Base-by-base conservation (phyloP, 805 yeast genomes). In the Wickerhamiella kurtzmanii region DNA sequence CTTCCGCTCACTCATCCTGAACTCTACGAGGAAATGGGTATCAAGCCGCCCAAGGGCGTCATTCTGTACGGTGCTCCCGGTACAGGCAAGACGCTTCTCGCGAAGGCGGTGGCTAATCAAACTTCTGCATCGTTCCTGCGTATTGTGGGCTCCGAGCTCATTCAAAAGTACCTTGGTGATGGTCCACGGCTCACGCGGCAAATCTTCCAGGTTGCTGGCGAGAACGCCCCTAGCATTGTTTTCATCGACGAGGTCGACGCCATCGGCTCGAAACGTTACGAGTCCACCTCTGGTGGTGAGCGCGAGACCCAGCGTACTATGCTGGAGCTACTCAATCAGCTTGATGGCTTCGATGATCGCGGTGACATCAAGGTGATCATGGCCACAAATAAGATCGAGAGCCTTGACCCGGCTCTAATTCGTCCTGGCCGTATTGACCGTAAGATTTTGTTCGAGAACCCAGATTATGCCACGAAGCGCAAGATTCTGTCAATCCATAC, bases 161-260 rank as follows among this genome's bases (percentile, higher is more conserved):
- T 92, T 62, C 98, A 92, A 64, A 92, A 92, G 64, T 92, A 92
- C 61, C 71, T 94, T 25, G 98, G 98, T 63, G 98, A 92, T 64
- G 98, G 98, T 49, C 97, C 98, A 46, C 77, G 96, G 57, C 74
- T 92, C 58, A 79, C 86, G 63, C 74, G 98, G 63, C 96, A 94
- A 60, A 78, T 92, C 50, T 92, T 92, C 74, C 94, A 88, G 66
- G 84, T 87, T 43, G 98, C 98, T 2, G 92, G 88, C 21, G 98
- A 92, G 54, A 81, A 87, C 64, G 96, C 98, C 0, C 98, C 98
- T 36, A 80, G 95, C n/a, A 92, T 92, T 68, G 96, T 92, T 35
- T 92, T 92, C 61, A 92, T 92, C 55, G 98, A 92, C 69, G 98
- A 92, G 70, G 89, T 92, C 61, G 98, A 92, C 67, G 97, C 99